Conservation (phyloP, 805 yeast species). For the Saturnispora quitensis region DNA sequence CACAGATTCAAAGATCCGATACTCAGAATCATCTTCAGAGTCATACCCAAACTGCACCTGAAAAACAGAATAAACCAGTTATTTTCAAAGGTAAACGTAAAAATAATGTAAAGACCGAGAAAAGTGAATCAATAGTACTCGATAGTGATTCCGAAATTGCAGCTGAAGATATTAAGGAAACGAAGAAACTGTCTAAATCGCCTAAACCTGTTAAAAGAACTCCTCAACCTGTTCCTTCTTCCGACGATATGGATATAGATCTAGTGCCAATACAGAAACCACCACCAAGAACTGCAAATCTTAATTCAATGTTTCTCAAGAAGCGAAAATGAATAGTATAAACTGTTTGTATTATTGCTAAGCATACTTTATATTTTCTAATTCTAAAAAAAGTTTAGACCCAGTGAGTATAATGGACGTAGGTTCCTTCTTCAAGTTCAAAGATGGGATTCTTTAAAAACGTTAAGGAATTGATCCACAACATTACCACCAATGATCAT, state of each 20-base stretch:
- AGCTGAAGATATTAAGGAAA: not conserved
- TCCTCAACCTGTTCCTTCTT: not conserved
- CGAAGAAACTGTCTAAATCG: no score
- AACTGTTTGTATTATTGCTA: not conserved
- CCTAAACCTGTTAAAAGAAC: not conserved
- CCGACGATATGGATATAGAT: not conserved
- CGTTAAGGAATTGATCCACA: conserved; percentile 32
- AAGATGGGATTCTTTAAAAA: conserved; percentile 24
- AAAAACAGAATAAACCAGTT: not conserved
- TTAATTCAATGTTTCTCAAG: conserved; percentile 1
- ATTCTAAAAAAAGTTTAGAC: not conserved
- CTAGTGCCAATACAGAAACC: not conserved
- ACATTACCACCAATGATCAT: conserved; percentile 50
- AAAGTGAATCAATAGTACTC: not conserved
- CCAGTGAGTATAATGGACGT: not conserved
- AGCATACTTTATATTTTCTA: not conserved
- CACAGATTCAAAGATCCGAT: conserved; percentile 13
- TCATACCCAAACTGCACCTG: not conserved
- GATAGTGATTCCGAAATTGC: not conserved
- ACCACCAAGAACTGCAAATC: not conserved
- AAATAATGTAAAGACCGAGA: not conserved
- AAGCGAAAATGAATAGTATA: not conserved
- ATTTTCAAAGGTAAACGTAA: not conserved
- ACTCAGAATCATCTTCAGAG: not conserved
- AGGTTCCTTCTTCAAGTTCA: not conserved